Evolutionary conservation across 2,329 filamentous ascomycete species (phyloP), one percentile per base, ranked within the genome.

Genomic region (Cadophora sp.): DNA sequence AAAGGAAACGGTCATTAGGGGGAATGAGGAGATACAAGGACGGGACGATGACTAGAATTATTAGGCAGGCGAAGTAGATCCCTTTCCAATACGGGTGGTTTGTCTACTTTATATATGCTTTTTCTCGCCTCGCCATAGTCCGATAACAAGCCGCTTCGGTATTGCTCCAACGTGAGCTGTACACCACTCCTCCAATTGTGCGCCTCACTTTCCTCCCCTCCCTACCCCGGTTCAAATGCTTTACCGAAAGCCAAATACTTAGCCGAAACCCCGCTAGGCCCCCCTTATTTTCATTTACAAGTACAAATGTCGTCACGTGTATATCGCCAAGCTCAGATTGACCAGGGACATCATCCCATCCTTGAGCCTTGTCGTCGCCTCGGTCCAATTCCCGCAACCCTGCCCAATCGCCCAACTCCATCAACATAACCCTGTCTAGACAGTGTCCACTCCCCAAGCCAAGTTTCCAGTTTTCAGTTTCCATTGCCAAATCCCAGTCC

Each of bases 401-500:
- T 58, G 31, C 55, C 55, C 55, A 58, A 58, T 58, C n/a, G 55
- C 55, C 55, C 55, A 58, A 58, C 53, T 29, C 26, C 4, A 22
- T 31, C 19, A 27, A 3, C 14, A 1, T 6, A 58, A 37, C 55
- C 55, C 55, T 40, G 55, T 22, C 19, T 4, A 37, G n/a, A 11
- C n/a, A n/a, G n/a, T n/a, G 22, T 16, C 40, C 40, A 43, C 40
- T 5, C 14, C 40, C 40, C 55, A 34, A 37, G 29, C 43, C 43
- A 48, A 48, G 43, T 48, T 48, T 48, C n/a, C 43, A 16, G 16
- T 48, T 48, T 48, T 11, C 43, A 16, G 16, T 40, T 14, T 31
- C 29, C 24, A 58, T 58, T 58, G 55, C n/a, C 55, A 40, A 58
- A 58, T 58, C 55, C 55, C 55, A 24, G 55, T 22, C 55, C 55